These are phyloP conservation scores for Alternaria conjuncta DNA, from an alignment of 2,329 filamentous ascomycete species.

Conservation along the genomic window DNA sequence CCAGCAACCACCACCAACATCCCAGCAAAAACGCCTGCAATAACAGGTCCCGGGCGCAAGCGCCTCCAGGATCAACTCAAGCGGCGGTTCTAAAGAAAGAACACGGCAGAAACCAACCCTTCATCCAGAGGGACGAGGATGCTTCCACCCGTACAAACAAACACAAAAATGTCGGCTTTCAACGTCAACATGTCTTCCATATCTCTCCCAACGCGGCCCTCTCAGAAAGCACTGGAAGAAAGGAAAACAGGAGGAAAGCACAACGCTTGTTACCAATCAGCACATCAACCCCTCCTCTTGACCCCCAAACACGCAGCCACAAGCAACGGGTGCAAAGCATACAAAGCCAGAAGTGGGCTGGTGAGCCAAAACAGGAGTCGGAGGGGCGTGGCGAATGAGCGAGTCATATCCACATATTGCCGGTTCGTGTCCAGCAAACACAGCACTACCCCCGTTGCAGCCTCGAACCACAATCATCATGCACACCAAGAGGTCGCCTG, in stretches of 20 bases:
- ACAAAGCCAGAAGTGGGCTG: slow-evolving; percentile 38
- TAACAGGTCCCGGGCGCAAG: slow-evolving; percentile 36
- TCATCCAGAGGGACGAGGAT: slow-evolving; percentile 49
- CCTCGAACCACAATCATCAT: slow-evolving; percentile 28
- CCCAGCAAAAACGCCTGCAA: slow-evolving; percentile 19
- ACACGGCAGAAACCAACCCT: slow-evolving; percentile 49
- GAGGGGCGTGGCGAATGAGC: slow-evolving; percentile 47
- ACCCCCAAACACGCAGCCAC: slow-evolving; percentile 44
- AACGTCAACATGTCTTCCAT: slow-evolving; percentile 28
- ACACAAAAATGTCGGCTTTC: slow-evolving; percentile 47
- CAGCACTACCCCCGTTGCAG: slow-evolving; percentile 31
- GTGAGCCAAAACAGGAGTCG: slow-evolving; percentile 33
- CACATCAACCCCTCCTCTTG: slow-evolving; percentile 33
- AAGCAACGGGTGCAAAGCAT: slow-evolving; percentile 43
- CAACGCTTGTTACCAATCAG: slow-evolving; percentile 53
- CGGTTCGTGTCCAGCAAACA: slow-evolving; percentile 46
- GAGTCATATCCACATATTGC: slow-evolving; percentile 52
- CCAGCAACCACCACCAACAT: slow-evolving; percentile 14
- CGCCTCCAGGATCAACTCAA: slow-evolving; percentile 42
- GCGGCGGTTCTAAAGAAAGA: slow-evolving; percentile 33
- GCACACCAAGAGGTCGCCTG: slow-evolving; percentile 16
- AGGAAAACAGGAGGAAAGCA: slow-evolving; percentile 42
- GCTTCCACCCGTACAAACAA: slow-evolving; percentile 44
- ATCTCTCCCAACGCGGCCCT: slow-evolving; percentile 20
- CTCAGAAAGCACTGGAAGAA: slow-evolving; percentile 19